Conservation (phyloP, 345 rosid species). For the Aquilaria yunnanensis region DNA sequence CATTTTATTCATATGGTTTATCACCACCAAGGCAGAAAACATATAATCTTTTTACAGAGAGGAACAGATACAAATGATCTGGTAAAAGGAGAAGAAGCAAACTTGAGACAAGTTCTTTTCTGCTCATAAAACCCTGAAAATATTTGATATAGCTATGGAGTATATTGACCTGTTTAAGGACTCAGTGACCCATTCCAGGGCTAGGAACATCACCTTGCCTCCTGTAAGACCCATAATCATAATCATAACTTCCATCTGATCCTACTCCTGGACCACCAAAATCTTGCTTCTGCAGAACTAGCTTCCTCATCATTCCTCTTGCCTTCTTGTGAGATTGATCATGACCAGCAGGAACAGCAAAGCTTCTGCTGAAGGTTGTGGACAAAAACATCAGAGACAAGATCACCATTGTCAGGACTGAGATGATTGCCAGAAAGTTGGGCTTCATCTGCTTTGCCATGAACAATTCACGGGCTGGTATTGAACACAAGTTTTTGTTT, state of each 20-base stretch:
- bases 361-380: conserved; percentile 1
- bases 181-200: conserved; percentile 14
- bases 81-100: no score
- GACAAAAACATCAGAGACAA: not conserved
- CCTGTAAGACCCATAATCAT: conserved; percentile 11
- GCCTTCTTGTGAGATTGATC: not conserved
- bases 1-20: no score
- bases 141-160: no score
- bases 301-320: not conserved
- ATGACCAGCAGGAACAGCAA: conserved; percentile 1
- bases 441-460: conserved; percentile 11
- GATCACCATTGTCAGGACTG: not conserved
- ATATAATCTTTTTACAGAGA: no score
- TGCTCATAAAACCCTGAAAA: no score
- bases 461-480: no score
- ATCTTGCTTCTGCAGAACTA: not conserved
- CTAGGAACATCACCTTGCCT: conserved; percentile 19
- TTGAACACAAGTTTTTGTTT: not conserved
- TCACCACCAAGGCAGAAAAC: no score
- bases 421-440: conserved; percentile 2
- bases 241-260: not conserved
- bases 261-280: not conserved
- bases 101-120: no score
- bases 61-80: no score
- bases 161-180: no score